phyloP scores from a whole-genome alignment of 306 rosid genomes.

The Cucurbita moschata region DNA sequence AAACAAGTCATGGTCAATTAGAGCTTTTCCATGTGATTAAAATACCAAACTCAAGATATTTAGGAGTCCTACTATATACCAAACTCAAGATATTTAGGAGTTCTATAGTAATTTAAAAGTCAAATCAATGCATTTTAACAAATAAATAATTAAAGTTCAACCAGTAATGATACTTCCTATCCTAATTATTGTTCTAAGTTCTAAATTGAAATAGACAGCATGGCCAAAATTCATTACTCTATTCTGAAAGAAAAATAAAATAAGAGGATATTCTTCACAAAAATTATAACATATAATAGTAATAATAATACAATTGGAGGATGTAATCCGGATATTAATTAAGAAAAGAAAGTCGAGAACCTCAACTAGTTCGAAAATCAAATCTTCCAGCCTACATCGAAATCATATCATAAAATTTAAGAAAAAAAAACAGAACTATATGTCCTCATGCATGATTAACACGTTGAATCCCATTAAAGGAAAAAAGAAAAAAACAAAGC shows the following conservation, averaged over 20 bases:
- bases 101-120: not conserved
- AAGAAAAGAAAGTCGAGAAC: no score
- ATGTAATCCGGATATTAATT: no score
- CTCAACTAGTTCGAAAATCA: no score
- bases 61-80: not conserved
- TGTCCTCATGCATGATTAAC: conserved; percentile 2
- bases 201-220: not conserved
- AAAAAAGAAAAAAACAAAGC: not conserved
- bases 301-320: no score
- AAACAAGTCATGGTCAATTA: not conserved
- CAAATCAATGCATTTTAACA: not conserved
- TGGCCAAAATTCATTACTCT: not conserved
- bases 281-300: no score
- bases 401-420: no score
- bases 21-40: not conserved
- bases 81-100: not conserved
- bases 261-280: not conserved
- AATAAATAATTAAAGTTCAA: not conserved
- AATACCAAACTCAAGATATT: not conserved
- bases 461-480: not conserved
- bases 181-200: not conserved
- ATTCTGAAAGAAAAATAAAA: not conserved
- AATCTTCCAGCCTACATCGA: no score
- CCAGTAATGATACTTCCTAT: not conserved
- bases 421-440: no score